phyloP scores from a whole-genome alignment of 2,329 filamentous ascomycete genomes.

The Penicillium thymicola region DNA sequence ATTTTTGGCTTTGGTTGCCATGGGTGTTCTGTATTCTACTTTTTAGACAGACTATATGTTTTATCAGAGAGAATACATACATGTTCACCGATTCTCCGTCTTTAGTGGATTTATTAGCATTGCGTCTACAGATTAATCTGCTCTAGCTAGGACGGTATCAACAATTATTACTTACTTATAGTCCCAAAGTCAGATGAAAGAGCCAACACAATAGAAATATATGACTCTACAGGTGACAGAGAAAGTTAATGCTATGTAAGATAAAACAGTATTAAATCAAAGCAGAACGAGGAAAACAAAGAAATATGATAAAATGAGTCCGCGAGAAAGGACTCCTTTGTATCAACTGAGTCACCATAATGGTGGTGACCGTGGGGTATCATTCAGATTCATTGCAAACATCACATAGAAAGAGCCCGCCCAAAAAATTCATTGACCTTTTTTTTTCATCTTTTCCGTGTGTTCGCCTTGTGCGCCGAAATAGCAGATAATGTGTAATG shows the following conservation, averaged over 20 bases:
- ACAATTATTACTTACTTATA: not conserved
- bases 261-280: not conserved
- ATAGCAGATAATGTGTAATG: slow-evolving; percentile 1
- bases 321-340: not conserved
- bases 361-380: slow-evolving; percentile 19
- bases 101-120: not conserved
- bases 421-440: slow-evolving; percentile 3
- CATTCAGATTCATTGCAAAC: slow-evolving; percentile 21
- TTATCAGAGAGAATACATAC: not conserved
- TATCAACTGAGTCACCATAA: slow-evolving; percentile 6
- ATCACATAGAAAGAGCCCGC: slow-evolving; percentile 7
- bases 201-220: not conserved
- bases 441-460: slow-evolving; percentile 3
- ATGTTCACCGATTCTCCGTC: no score
- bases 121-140: not conserved
- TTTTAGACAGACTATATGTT: not conserved
- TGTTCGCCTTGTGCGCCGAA: slow-evolving; percentile 17
- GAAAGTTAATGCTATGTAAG: not conserved
- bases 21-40: not conserved
- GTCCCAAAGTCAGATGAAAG: not conserved
- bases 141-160: not conserved
- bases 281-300: not conserved
- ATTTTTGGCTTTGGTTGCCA: not conserved
- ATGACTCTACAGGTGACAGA: not conserved
- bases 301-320: not conserved